phyloP scores from a whole-genome alignment of 805 yeast genomes.

The Metschnikowia anglica region DNA sequence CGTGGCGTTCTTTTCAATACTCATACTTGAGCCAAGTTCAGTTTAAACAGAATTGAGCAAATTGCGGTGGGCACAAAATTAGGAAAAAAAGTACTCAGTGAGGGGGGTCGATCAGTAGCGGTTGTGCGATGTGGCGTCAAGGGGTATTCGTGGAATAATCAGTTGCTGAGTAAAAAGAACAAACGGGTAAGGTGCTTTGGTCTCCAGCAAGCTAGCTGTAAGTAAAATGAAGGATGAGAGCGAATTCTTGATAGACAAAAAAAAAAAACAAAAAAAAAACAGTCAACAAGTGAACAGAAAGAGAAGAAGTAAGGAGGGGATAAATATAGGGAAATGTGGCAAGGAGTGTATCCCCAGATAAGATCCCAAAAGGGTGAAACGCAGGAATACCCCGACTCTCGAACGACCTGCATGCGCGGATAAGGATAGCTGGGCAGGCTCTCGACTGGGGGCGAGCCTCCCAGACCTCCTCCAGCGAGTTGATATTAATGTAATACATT shows the following conservation, averaged over 20 bases:
- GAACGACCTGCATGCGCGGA: constrained; percentile 6
- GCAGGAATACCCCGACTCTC: background rate
- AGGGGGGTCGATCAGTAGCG: background rate
- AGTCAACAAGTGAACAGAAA: background rate
- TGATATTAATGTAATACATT: too few relatives aligned
- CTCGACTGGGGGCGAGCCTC: too few relatives aligned
- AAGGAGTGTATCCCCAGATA: constrained; percentile 10
- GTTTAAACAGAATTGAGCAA: background rate
- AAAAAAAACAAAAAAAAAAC: background rate
- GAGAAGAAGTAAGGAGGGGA: background rate
- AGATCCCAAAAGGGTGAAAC: background rate
- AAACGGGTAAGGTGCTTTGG: background rate
- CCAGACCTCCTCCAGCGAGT: too few relatives aligned
- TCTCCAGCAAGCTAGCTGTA: background rate
- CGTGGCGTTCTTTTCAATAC: background rate
- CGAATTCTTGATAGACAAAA: background rate
- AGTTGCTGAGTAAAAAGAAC: background rate
- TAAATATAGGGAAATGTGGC: constrained; percentile 7
- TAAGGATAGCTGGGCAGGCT: too few relatives aligned
- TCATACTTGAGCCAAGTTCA: background rate
- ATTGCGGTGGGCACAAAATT: background rate
- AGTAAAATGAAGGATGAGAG: background rate
- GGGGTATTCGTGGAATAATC: background rate
- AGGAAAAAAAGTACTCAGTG: background rate
- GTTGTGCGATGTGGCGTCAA: constrained; percentile 1